phyloP scores from a whole-genome alignment of 805 yeast species.

The Candida railenensis region DNA sequence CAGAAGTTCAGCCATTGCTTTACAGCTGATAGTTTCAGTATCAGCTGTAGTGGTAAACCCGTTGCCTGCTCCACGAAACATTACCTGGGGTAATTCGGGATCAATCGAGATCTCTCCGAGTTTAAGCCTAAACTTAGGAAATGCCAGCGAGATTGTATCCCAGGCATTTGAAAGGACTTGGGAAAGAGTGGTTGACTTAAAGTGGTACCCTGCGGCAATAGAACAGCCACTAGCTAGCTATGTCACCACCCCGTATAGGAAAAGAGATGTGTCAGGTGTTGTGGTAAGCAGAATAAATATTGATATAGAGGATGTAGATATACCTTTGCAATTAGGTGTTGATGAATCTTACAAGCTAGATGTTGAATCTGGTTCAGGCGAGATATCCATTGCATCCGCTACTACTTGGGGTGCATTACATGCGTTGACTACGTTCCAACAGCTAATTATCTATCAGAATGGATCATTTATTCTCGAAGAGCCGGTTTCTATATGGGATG shows the following conservation, averaged over 20 bases:
- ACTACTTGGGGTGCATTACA: slow-evolving; percentile 44
- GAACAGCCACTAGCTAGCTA: slow-evolving; percentile 16
- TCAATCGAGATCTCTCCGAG: slow-evolving; percentile 6
- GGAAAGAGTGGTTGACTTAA: slow-evolving; percentile 15
- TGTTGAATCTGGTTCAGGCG: slow-evolving; percentile 9
- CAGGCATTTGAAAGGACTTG: slow-evolving; percentile 24
- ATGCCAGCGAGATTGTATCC: slow-evolving; percentile 11
- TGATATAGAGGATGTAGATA: slow-evolving; percentile 16
- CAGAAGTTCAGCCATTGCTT: neutral
- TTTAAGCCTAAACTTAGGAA: slow-evolving; percentile 2
- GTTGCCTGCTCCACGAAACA: slow-evolving; percentile 21
- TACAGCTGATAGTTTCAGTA: neutral
- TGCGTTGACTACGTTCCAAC: slow-evolving; percentile 40
- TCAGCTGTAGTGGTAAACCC: slow-evolving; percentile 16
- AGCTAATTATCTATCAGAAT: slow-evolving; percentile 30
- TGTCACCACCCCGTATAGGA: slow-evolving; percentile 1
- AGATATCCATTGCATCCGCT: slow-evolving; percentile 23
- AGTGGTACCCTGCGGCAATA: slow-evolving; percentile 36
- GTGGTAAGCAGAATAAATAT: slow-evolving; percentile 7
- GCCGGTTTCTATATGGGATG: slow-evolving; percentile 31
- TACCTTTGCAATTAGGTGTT: slow-evolving; percentile 33
- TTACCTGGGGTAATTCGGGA: slow-evolving; percentile 18
- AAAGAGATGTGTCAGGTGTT: neutral
- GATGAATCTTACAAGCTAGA: slow-evolving; percentile 33
- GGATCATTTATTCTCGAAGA: slow-evolving; percentile 25